Conservation (phyloP, 2,329 filamentous ascomycete species). For the Metarhizium anisopliae region DNA sequence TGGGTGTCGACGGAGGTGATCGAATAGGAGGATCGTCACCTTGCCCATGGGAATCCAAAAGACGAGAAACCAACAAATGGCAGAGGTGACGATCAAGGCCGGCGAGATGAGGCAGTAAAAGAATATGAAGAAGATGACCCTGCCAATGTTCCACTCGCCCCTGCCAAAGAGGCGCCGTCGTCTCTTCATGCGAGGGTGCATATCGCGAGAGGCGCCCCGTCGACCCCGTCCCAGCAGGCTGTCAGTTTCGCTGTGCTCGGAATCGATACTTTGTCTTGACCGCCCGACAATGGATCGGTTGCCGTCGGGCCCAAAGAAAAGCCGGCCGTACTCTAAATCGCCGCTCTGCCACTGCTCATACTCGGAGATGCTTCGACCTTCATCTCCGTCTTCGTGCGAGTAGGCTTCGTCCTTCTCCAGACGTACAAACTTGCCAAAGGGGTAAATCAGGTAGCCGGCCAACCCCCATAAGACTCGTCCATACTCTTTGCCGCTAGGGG, state of each 20-base stretch:
- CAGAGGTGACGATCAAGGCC: slow-evolving; percentile 74
- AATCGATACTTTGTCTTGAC: slow-evolving; percentile 82
- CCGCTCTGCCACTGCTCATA: slow-evolving; percentile 99
- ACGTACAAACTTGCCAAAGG: slow-evolving; percentile 92
- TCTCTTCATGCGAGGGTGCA: slow-evolving; percentile 52
- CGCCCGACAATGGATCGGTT: slow-evolving; percentile 76
- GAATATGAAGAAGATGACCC: slow-evolving; percentile 91
- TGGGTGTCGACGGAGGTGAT: slow-evolving; percentile 87
- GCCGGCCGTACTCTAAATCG: slow-evolving; percentile 85
- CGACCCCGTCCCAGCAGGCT: slow-evolving; percentile 64
- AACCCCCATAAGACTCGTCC: slow-evolving; percentile 78
- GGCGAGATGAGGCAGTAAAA: slow-evolving; percentile 92
- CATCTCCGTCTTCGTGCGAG: slow-evolving; percentile 85
- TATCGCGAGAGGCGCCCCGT: slow-evolving; percentile 38
- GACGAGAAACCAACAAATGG: slow-evolving; percentile 89
- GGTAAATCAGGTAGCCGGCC: slow-evolving; percentile 82
- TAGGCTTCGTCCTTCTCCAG: slow-evolving; percentile 92
- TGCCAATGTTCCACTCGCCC: slow-evolving; percentile 89
- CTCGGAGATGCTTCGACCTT: slow-evolving; percentile 94
- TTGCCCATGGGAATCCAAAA: slow-evolving; percentile 99
- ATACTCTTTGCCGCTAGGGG: slow-evolving; percentile 75
- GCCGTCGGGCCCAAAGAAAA: slow-evolving; percentile 85
- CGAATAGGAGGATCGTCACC: slow-evolving; percentile 79
- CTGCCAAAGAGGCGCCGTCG: slow-evolving; percentile 83
- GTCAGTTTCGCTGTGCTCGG: slow-evolving; percentile 73